Conservation (phyloP, 371 early-diverging fungal genomes). For the Paraphysoderma sedebokerense region DNA sequence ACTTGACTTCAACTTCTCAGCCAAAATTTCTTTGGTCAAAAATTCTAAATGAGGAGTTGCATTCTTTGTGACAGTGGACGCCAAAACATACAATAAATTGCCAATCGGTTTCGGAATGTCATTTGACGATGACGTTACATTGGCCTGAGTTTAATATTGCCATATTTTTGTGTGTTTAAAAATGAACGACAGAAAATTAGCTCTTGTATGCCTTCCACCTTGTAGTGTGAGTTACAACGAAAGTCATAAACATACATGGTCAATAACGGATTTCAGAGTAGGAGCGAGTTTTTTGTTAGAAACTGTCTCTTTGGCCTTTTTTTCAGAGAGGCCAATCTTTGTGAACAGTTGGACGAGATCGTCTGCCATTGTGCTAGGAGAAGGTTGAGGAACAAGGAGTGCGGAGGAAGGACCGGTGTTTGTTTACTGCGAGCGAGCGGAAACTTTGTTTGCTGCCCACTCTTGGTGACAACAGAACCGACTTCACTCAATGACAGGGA, state of each 20-base stretch:
- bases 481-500: no score
- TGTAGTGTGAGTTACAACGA: no score
- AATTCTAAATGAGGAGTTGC: constrained; percentile 52
- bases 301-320: constrained; percentile 84
- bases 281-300: constrained; percentile 85
- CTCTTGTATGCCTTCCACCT: no score
- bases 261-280: constrained; percentile 30
- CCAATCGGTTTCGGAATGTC: constrained; percentile 47
- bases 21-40: constrained; percentile 54
- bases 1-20: constrained; percentile 43
- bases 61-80: constrained; percentile 64
- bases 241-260: constrained; percentile 8
- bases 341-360: constrained; percentile 48
- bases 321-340: constrained; percentile 70
- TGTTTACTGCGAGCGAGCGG: no score
- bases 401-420: no score
- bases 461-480: no score
- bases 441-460: no score
- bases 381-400: no score
- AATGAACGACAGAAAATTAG: no score
- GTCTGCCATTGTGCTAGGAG: constrained; percentile 14
- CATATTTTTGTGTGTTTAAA: no score
- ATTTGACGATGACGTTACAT: constrained; percentile 18
- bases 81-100: constrained; percentile 65
- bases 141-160: no score